Percentiles rank a stretch among this genome's conserved stretches.
phyloP scores from a whole-genome alignment of 768 basidiomycete species.

The Trametes meyenii region DNA sequence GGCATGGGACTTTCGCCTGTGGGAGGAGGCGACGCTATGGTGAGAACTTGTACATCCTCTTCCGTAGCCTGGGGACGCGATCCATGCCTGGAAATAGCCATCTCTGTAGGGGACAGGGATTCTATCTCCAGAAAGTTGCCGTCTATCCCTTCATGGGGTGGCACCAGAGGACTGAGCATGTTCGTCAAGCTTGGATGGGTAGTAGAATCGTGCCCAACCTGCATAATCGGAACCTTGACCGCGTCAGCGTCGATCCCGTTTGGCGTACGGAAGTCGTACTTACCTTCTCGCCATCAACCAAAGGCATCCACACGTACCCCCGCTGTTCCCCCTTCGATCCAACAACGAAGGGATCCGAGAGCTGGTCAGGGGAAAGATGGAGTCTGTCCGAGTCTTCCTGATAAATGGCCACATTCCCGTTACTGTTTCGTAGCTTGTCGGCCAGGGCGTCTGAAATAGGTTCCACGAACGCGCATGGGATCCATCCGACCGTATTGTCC shows the following conservation, averaged over 20 bases:
- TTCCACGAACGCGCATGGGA: conserved; percentile 71
- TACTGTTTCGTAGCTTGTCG: conserved; percentile 42
- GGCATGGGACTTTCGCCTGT: conserved; percentile 14
- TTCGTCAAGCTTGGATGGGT: background rate
- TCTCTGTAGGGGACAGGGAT: conserved; percentile 18
- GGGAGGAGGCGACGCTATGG: conserved; percentile 14
- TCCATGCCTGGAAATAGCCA: background rate
- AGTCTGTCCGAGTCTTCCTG: conserved; percentile 8
- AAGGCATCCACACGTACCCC: conserved; percentile 27
- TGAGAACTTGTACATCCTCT: conserved; percentile 13
- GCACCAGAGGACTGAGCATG: conserved; percentile 23
- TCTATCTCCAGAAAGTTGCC: conserved; percentile 16
- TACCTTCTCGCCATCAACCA: conserved; percentile 28
- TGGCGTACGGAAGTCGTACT: background rate
- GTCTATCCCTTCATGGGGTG: conserved; percentile 25
- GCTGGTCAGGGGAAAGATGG: conserved; percentile 13
- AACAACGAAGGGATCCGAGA: conserved; percentile 15
- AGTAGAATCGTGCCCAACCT: conserved; percentile 4
- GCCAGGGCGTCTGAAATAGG: conserved; percentile 54
- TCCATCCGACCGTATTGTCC: conserved; percentile 67
- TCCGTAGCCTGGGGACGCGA: background rate
- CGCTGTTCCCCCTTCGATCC: conserved; percentile 8
- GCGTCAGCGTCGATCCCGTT: background rate
- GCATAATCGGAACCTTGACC: conserved; percentile 15
- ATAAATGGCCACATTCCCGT: conserved; percentile 2